phyloP scores from a whole-genome alignment of 331 rosid genomes.

The Pyracantha coccinea region DNA sequence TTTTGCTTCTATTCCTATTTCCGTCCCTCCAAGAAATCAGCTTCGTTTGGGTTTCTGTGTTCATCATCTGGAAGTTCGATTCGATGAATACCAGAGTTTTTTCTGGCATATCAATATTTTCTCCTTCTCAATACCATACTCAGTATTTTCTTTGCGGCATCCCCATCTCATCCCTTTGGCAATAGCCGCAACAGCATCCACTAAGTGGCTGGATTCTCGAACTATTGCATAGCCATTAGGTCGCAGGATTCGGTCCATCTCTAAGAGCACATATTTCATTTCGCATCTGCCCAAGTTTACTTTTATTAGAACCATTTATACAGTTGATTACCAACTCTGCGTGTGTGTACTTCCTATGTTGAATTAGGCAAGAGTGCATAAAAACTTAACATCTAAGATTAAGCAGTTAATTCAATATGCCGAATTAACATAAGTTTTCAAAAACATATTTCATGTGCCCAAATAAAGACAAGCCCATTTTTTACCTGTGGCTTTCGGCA shows the following conservation, averaged over 20 bases:
- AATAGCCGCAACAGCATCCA: conserved; percentile 57
- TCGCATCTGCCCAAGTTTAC: conserved; percentile 56
- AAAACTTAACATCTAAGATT: not conserved
- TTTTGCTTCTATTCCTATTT: conserved; percentile 18
- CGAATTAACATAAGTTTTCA: not conserved
- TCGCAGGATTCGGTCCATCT: conserved; percentile 92
- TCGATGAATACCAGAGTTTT: conserved; percentile 70
- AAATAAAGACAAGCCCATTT: not conserved
- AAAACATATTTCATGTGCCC: not conserved
- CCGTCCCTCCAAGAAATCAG: conserved; percentile 16
- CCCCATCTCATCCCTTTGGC: conserved; percentile 76
- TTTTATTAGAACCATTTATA: not conserved
- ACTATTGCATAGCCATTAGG: conserved; percentile 68
- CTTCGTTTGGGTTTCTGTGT: conserved; percentile 15
- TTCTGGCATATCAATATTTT: conserved; percentile 88
- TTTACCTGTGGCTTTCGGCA: conserved; percentile 88
- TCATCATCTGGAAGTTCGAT: conserved; percentile 46
- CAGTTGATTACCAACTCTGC: not conserved
- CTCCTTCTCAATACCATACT: conserved; percentile 61
- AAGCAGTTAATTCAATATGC: not conserved
- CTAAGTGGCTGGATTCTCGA: conserved; percentile 70
- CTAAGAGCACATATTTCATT: conserved; percentile 77
- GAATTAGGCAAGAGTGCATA: not conserved
- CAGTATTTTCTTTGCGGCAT: conserved; percentile 74
- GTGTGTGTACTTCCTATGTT: not conserved